Base-by-base conservation (phyloP, 1,284 basidiomycete species). In the Cryptococcus floricola region DNA sequence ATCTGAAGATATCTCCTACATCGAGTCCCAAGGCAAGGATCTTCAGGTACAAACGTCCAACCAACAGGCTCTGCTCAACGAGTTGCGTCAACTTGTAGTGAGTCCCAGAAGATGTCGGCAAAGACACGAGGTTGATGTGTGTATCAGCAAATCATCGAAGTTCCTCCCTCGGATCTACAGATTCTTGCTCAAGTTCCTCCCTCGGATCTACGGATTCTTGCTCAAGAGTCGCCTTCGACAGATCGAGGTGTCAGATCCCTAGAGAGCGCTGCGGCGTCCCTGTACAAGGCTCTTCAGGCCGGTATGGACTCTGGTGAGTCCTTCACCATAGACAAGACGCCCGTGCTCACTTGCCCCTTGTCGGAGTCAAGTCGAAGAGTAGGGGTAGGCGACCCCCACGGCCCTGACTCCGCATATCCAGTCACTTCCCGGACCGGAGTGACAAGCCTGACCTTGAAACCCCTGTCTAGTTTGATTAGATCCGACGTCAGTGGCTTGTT, bases 31-130 rank as follows among this genome's bases (percentile, higher is more conserved):
- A 75, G 95, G 96, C 70, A 84, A 94, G 52, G 96, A 96, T 66
- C 79, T 98, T 38, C 96, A 99, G 77, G 93, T 98, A 1, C 95
- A 98, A 69, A 98, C 87, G 10, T 92, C 95, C 69, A 99, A 98
- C 68, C 95, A 98, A 74, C 84, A 87, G 41, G 84, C 86, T 2
- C 81, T 97, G 7, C 75, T 96, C 34, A 81, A 79, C 39, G 93
- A 92, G 74, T 78, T 97, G 7, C 87, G 92, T 70, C 88, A 90
- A 66, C 80, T 96, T 25, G 78, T 97, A 66, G 90, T 89, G 63
- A 54, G 84, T 23, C 34, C n/a, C 39, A 4, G 9, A 9, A 14
- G 39, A 18, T 3, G 5, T 19, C 5, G 18, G 5, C 7, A 27
- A 10, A 37, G 6, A 7, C 8, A 7, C 31, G 53, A 52, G 52